Evolutionary conservation across 495 filamentous ascomycete species (phyloP), one percentile per base, ranked within the genome.

Genomic region (Xylaria grammica): DNA sequence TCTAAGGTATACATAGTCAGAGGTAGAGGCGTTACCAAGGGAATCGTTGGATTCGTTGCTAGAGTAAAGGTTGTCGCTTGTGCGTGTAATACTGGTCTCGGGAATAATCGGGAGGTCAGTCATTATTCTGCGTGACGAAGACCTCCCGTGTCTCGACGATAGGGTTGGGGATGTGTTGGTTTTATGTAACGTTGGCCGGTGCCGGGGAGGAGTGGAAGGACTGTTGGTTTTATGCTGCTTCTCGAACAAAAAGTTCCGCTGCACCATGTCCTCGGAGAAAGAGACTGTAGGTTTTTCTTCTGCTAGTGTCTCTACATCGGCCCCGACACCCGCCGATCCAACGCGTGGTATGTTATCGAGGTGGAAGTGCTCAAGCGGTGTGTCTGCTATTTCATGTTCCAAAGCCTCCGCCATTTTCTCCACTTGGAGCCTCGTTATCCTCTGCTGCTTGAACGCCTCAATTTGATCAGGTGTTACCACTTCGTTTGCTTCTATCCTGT

Each of bases 401-500:
- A 71, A n/a, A 17, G 72, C 69, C 38, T 72, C 74, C 17, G 64
- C 67, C 40, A 65, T 69, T 40, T 63, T 65, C 9, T 69, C 61
- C n/a, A 67, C 62, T 60, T 69, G 58, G 64, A 65, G 57, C 52
- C 54, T 68, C 54, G 68, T 75, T 62, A 75, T 69, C 50, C 77
- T 65, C 63, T 74, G 76, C 67, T 72, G 67, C 19, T 72, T 71
- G 27, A 69, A 73, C 26, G 58, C 71, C 60, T 75, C 65, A 6
- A 82, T 76, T 56, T 81, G 77, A 27, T 72, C 68, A 44, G 80
- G 72, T 13, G 76, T 81, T 63, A 85, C 77, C 79, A 84, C 83
- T 71, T 86, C 82, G 54, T 86, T 81, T 9, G 72, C 82, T 61
- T 85, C 81, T 26, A 80, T 72, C 22, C 74, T 73, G 48, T 77